Percentiles rank a stretch among this genome's conserved stretches.
These are phyloP conservation scores for Zymoseptoria pseudotritici DNA, from an alignment of 2,329 filamentous ascomycete species.

Conservation along the genomic window DNA sequence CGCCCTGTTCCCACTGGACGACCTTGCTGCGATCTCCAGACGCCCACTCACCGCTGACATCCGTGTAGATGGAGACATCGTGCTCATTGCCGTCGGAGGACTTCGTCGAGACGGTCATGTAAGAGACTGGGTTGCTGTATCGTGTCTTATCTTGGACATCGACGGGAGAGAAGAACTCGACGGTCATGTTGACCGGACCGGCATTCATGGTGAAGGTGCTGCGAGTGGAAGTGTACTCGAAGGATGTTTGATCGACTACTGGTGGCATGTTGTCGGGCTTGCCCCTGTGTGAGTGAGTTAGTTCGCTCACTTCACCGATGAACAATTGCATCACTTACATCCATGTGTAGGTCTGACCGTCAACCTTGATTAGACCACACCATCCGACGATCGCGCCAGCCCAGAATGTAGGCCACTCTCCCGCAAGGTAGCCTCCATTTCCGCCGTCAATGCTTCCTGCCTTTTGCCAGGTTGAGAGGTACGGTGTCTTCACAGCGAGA, in stretches of 20 bases:
- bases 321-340: constrained; percentile 36
- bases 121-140: constrained; percentile 64
- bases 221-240: constrained; percentile 64
- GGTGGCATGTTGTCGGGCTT: constrained; percentile 39
- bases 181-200: constrained; percentile 54
- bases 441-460: constrained; percentile 49
- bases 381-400: constrained; percentile 52
- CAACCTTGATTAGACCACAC: constrained; percentile 63
- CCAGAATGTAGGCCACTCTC: constrained; percentile 63
- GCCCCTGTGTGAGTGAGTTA: constrained; percentile 35
- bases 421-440: constrained; percentile 60
- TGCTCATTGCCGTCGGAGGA: constrained; percentile 58
- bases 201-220: constrained; percentile 64
- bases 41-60: constrained; percentile 61
- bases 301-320: background rate
- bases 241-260: constrained; percentile 53
- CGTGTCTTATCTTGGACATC: constrained; percentile 58
- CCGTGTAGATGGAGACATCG: constrained; percentile 62
- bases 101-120: constrained; percentile 56
- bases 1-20: constrained; percentile 56
- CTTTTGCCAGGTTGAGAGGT: constrained; percentile 62
- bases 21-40: constrained; percentile 52
- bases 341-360: constrained; percentile 58
- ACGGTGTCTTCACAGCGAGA: constrained; percentile 66
- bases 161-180: constrained; percentile 65